These are phyloP conservation scores for Cairneyella variabilis DNA, from an alignment of 495 filamentous ascomycete genomes.

Conservation along the genomic window DNA sequence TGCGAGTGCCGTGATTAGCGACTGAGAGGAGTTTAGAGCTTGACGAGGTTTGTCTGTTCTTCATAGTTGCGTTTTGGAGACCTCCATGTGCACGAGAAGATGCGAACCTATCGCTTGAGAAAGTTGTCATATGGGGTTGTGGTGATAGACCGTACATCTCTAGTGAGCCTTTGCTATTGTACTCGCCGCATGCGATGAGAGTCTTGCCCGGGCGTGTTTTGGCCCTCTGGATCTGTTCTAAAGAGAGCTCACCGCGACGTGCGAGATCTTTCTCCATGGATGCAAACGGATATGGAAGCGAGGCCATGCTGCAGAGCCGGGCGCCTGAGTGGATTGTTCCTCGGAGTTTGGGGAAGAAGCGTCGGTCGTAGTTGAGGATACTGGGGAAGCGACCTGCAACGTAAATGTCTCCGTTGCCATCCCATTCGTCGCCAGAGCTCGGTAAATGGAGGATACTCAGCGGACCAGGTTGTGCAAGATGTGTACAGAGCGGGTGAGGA, in stretches of 20 bases:
- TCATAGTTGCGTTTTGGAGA: conserved; percentile 41
- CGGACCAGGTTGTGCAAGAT: conserved; percentile 77
- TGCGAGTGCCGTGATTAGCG: conserved; percentile 75
- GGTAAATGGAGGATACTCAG: conserved; percentile 77
- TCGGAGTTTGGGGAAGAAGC: conserved; percentile 75
- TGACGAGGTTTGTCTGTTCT: conserved; percentile 82
- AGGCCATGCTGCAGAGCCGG: conserved; percentile 70
- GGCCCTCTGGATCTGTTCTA: conserved; percentile 46
- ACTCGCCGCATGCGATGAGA: conserved; percentile 86
- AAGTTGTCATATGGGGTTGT: conserved; percentile 27
- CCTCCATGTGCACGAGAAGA: conserved; percentile 21
- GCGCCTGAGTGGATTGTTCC: conserved; percentile 82
- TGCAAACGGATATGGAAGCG: conserved; percentile 65
- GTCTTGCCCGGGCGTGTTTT: conserved; percentile 50
- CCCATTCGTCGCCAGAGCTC: conserved; percentile 42
- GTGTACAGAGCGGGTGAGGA: conserved; percentile 57
- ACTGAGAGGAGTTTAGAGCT: conserved; percentile 80
- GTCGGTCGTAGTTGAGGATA: conserved; percentile 84
- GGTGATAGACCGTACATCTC: conserved; percentile 73
- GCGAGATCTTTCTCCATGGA: conserved; percentile 50
- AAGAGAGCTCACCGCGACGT: conserved; percentile 44
- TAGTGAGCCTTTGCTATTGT: conserved; percentile 86
- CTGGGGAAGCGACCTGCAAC: conserved; percentile 88
- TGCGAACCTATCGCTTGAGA: conserved; percentile 33
- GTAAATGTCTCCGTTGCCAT: conserved; percentile 62